Conservation (phyloP, 257 asterid genomes). For the Fraxinus americana region DNA sequence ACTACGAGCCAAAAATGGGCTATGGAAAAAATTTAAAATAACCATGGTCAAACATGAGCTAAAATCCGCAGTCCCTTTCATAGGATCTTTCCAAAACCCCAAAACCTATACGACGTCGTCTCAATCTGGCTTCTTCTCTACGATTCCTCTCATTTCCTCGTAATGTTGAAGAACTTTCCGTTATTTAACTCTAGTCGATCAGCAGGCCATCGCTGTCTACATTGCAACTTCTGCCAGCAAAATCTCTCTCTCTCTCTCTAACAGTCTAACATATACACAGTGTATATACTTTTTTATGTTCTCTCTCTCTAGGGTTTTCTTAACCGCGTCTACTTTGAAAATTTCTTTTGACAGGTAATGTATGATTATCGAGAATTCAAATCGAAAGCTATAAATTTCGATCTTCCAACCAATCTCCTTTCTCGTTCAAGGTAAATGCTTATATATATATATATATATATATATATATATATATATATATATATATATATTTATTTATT, state of each 20-base stretch:
- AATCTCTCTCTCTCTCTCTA: slow-evolving; percentile 18
- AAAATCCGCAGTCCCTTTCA: too few relatives aligned
- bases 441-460: too few relatives aligned
- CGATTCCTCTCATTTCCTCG: not conserved
- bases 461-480: too few relatives aligned
- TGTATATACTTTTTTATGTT: too few relatives aligned
- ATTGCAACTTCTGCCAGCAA: slow-evolving; percentile 39
- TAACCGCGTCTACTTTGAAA: slow-evolving; percentile 21
- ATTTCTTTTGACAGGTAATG: not conserved
- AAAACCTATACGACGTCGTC: not conserved
- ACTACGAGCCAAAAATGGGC: too few relatives aligned
- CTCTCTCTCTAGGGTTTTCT: slow-evolving; percentile 42
- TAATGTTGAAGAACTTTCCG: not conserved
- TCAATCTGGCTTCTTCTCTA: not conserved
- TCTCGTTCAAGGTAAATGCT: too few relatives aligned
- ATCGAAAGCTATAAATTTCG: not conserved
- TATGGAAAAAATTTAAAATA: too few relatives aligned
- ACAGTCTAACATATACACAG: not conserved
- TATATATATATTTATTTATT: too few relatives aligned
- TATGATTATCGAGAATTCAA: not conserved
- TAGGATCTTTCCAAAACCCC: not conserved
- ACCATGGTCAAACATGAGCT: too few relatives aligned
- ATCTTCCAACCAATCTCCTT: too few relatives aligned
- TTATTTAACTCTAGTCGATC: not conserved
- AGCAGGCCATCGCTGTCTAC: slow-evolving; percentile 23